These are phyloP conservation scores for Sordariomycetes sp. DNA, from an alignment of 2,329 filamentous ascomycete genomes.

Conservation along the genomic window DNA sequence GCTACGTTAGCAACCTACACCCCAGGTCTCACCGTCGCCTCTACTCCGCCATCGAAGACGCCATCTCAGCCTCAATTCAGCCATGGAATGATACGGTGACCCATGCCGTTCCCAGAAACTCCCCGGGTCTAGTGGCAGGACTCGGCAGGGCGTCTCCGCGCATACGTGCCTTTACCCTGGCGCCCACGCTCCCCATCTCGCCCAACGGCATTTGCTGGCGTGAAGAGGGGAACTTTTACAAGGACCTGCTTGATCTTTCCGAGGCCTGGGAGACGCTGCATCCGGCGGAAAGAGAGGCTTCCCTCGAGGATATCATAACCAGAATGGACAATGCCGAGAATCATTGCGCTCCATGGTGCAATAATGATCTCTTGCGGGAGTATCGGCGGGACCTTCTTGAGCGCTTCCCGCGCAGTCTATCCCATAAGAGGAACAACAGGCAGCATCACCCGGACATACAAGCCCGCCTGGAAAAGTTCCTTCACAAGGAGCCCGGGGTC, in stretches of 20 bases:
- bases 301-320: not conserved
- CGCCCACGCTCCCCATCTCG: not conserved
- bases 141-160: slow-evolving; percentile 1
- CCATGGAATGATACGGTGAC: slow-evolving; percentile 5
- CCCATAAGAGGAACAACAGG: not conserved
- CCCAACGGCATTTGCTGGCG: not conserved
- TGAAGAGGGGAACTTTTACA: slow-evolving; percentile 2
- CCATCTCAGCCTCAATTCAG: slow-evolving; percentile 5
- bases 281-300: not conserved
- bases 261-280: not conserved
- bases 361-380: not conserved
- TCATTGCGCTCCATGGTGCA: not conserved
- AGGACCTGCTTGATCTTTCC: not conserved
- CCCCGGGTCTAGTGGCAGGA: not conserved
- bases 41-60: slow-evolving; percentile 8
- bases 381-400: not conserved
- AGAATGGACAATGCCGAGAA: not conserved
- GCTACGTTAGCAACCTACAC: slow-evolving; percentile 10
- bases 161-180: not conserved
- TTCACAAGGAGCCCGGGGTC: slow-evolving; percentile 1
- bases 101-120: not conserved
- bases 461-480: not conserved
- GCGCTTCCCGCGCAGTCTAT: not conserved
- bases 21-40: slow-evolving; percentile 6
- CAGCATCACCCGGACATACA: slow-evolving; percentile 3